Evolutionary conservation across 495 filamentous ascomycete species (phyloP), one percentile per base, ranked within the genome.

Genomic region (Aspergillus ostianus): DNA sequence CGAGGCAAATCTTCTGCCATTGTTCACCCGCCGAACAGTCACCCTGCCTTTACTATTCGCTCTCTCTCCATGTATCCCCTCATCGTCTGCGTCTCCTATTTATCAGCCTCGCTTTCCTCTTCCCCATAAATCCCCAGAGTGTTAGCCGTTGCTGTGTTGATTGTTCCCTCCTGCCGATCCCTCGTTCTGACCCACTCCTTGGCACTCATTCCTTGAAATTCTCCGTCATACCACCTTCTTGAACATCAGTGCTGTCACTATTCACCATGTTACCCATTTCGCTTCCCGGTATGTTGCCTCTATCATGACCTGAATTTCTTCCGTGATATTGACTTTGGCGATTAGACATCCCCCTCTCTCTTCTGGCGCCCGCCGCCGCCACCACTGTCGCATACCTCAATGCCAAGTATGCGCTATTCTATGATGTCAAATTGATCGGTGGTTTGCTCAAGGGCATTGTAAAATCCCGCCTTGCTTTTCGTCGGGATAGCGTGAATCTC

Each of bases 381-480:
- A 87, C 89, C 6, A 79, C 80, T 0, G 80, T 89, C 29, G 90
- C 91, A 26, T 98, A 97, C 70, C 73, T 95, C 53, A 92, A 96
- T 67, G 94, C 89, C 7, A 84, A 82, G 71, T 82, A 77, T 60
- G 80, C 82, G 4, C 58, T 96, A 32, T 83, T 73, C 59, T 85
- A 92, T 70, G 93, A 97, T 70, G 63, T 76, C 17, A 60, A 64
- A 9, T 64, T 91, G 1, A 65, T 96, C 54, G 70, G 66, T 23
- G 73, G 80, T 30, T 59, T 83, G 32, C 18, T 84, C 19, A 76
- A 74, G 9, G 73, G 79, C 27, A 56, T 70, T 17, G 20, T 83
- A n/a, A 72, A 67, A 3, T 65, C 79, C 8, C 64, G 65, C 20
- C 17, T 79, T 12, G 75, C 76, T 41, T 77, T 85, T 52, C 77